Conservation (phyloP, 2,329 filamentous ascomycete genomes). For the Ophiostoma montium region DNA sequence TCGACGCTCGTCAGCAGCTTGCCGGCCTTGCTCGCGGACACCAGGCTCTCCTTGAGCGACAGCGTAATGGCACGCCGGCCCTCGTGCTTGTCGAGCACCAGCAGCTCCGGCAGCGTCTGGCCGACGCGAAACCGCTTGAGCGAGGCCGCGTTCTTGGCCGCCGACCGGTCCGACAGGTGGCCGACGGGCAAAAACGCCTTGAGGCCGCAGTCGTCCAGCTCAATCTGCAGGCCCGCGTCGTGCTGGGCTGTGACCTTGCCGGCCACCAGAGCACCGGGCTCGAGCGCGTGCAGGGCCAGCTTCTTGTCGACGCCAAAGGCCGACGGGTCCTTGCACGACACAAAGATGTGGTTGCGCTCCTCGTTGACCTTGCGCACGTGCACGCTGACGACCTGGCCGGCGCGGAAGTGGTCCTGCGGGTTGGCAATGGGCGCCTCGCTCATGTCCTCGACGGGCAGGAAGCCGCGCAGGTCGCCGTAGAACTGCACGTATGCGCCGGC, state of each 20-base stretch:
- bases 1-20: constrained; percentile 58
- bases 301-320: constrained; percentile 64
- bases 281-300: constrained; percentile 58
- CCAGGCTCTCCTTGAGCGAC: constrained; percentile 69
- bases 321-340: constrained; percentile 85
- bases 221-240: constrained; percentile 60
- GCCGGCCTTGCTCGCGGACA: constrained; percentile 60
- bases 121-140: constrained; percentile 74
- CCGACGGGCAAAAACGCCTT: constrained; percentile 64
- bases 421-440: constrained; percentile 91
- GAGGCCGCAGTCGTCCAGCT: constrained; percentile 58
- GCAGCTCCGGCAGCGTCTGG: constrained; percentile 66
- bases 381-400: constrained; percentile 83
- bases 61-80: constrained; percentile 61
- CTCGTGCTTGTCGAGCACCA: constrained; percentile 76
- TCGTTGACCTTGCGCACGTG: constrained; percentile 71
- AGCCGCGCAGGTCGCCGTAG: constrained; percentile 70
- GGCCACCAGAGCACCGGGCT: constrained; percentile 59
- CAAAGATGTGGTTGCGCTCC: constrained; percentile 56
- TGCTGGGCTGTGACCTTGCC: constrained; percentile 74
- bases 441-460: constrained; percentile 91
- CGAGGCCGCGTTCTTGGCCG: constrained; percentile 60
- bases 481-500: constrained; percentile 85
- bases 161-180: constrained; percentile 75
- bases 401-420: constrained; percentile 74